These are phyloP conservation scores for Alternaria triticina DNA, from an alignment of 2,329 filamentous ascomycete genomes.

Conservation along the genomic window DNA sequence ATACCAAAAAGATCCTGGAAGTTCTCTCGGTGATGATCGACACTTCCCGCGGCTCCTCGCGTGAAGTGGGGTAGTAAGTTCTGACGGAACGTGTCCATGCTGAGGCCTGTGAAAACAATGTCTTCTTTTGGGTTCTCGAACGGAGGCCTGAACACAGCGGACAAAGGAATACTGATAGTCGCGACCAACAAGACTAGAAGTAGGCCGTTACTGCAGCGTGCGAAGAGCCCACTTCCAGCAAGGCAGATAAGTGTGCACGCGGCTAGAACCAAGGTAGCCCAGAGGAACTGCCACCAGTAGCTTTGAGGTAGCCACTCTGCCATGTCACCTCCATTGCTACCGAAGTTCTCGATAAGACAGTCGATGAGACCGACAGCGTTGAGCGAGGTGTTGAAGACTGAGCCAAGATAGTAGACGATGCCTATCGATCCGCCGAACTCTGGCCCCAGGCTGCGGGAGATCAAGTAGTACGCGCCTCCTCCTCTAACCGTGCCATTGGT, in stretches of 20 bases:
- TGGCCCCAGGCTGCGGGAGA: constrained; percentile 82
- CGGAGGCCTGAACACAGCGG: constrained; percentile 70
- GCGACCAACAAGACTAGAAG: constrained; percentile 73
- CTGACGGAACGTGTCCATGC: constrained; percentile 69
- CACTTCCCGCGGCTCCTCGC: constrained; percentile 66
- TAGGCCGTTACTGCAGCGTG: constrained; percentile 78
- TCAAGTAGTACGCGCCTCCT: constrained; percentile 87
- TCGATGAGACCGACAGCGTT: constrained; percentile 87
- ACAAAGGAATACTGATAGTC: constrained; percentile 82
- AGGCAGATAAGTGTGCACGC: constrained; percentile 78
- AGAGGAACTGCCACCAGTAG: constrained; percentile 78
- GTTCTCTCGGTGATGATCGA: constrained; percentile 68
- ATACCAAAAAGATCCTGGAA: constrained; percentile 88
- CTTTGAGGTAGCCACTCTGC: constrained; percentile 68
- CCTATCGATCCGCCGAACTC: constrained; percentile 91
- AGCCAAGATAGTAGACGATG: constrained; percentile 88
- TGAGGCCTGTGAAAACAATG: constrained; percentile 81
- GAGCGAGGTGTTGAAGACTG: constrained; percentile 79
- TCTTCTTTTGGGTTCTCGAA: constrained; percentile 68
- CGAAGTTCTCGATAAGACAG: constrained; percentile 79
- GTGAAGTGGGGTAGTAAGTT: constrained; percentile 75
- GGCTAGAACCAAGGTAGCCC: constrained; percentile 73
- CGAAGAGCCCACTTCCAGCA: constrained; percentile 79
- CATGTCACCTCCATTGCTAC: constrained; percentile 62
- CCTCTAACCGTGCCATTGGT: constrained; percentile 89